phyloP scores from a whole-genome alignment of 1,284 basidiomycete species.

The Peniophora sp. region DNA sequence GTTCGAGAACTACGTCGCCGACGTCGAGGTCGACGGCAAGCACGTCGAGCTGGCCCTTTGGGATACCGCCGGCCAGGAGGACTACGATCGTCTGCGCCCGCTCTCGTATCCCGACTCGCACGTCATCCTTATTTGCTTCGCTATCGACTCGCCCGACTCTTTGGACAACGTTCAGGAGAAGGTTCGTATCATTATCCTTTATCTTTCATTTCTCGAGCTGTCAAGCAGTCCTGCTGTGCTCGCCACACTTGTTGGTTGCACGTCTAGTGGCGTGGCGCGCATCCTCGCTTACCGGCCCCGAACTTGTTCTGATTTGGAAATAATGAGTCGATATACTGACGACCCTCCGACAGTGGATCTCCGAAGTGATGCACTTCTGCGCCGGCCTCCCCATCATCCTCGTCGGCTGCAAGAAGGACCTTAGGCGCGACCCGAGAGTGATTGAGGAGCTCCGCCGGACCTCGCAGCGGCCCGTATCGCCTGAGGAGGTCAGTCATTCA shows the following conservation, averaged over 20 bases:
- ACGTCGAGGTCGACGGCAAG: constrained; percentile 71
- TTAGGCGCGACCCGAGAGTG: constrained; percentile 45
- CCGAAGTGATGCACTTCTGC: constrained; percentile 77
- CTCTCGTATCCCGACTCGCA: constrained; percentile 72
- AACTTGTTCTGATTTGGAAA: constrained; percentile 3
- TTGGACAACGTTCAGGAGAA: constrained; percentile 80
- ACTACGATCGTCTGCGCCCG: constrained; percentile 66
- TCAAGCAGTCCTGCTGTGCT: not conserved
- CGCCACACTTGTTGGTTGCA: not conserved
- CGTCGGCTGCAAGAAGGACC: constrained; percentile 73
- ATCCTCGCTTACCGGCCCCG: no score
- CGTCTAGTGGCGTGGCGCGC: not conserved
- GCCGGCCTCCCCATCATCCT: constrained; percentile 67
- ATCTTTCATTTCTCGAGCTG: not conserved
- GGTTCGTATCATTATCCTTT: constrained; percentile 32
- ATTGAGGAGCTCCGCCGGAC: constrained; percentile 56
- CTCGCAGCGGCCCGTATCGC: constrained; percentile 52
- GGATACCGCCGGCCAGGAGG: constrained; percentile 78
- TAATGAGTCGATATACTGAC: constrained; percentile 4
- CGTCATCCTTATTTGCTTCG: constrained; percentile 76
- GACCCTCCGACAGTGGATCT: constrained; percentile 51
- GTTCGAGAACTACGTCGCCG: constrained; percentile 68
- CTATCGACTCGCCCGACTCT: constrained; percentile 70
- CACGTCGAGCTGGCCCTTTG: constrained; percentile 72
- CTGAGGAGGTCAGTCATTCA: constrained; percentile 37